phyloP scores from a whole-genome alignment of 2,329 filamentous ascomycete genomes.

The Colletotrichum lini region DNA sequence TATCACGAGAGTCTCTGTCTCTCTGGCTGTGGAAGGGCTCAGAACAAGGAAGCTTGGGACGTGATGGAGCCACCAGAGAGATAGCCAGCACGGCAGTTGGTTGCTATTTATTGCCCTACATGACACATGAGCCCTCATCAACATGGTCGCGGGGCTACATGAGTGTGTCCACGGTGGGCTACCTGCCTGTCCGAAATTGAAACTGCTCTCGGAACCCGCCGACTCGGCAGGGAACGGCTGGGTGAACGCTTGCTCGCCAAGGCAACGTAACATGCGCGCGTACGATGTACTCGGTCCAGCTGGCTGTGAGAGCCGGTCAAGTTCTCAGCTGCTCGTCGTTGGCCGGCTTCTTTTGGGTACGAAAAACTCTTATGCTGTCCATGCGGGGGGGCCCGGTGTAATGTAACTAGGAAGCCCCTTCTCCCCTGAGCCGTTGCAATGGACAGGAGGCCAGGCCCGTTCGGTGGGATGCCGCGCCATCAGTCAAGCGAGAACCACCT shows the following conservation, averaged over 20 bases:
- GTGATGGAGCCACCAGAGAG: constrained; percentile 1
- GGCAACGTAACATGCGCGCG: background rate
- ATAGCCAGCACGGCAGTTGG: constrained; percentile 3
- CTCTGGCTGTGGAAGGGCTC: background rate
- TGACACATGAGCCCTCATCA: constrained; percentile 6
- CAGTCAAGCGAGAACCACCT: background rate
- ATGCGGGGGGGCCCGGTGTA: constrained; percentile 3
- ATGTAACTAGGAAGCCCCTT: constrained; percentile 18
- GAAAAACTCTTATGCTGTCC: background rate
- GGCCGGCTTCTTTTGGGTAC: background rate
- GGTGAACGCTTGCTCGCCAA: constrained; percentile 1
- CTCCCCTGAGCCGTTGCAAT: constrained; percentile 6
- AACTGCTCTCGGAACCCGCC: constrained; percentile 13
- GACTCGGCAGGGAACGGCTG: constrained; percentile 1
- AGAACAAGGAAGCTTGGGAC: constrained; percentile 16
- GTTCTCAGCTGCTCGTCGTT: background rate
- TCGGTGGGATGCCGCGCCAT: background rate
- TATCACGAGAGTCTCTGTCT: constrained; percentile 1
- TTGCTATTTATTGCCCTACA: background rate
- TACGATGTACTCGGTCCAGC: background rate
- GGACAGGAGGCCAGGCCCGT: background rate
- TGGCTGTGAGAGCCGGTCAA: background rate
- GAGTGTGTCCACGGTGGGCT: background rate
- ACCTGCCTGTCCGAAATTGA: constrained; percentile 15
- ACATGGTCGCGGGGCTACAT: background rate